Evolutionary conservation across 768 basidiomycete genomes (phyloP).

Genomic region (Dioszegia aurantiaca): DNA sequence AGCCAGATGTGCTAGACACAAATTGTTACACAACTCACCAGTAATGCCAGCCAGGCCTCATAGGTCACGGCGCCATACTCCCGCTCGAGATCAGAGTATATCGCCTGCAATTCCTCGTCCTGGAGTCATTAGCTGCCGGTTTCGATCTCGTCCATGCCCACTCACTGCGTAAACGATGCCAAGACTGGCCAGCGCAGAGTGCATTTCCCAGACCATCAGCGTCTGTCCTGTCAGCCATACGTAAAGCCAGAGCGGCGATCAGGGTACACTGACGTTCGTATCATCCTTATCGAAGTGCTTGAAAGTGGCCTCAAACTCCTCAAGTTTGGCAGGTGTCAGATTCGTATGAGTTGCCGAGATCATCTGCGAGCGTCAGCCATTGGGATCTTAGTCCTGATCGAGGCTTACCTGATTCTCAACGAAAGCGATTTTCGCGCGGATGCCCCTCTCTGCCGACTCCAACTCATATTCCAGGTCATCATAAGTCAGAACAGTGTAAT

Average conservation of each 20-base stretch:
- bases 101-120: constrained; percentile 83
- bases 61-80: constrained; percentile 87
- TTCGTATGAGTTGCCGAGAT: constrained; percentile 92
- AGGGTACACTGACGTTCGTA: constrained; percentile 59
- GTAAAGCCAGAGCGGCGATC: neutral
- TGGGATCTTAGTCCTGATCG: neutral
- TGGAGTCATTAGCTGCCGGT: too few species aligned
- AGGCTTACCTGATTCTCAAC: constrained; percentile 84
- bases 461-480: constrained; percentile 89
- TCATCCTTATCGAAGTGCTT: constrained; percentile 94
- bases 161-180: constrained; percentile 85
- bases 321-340: constrained; percentile 88
- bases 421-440: constrained; percentile 87
- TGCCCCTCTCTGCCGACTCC: constrained; percentile 71
- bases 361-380: constrained; percentile 61
- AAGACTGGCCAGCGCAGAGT: constrained; percentile 85
- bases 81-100: constrained; percentile 72
- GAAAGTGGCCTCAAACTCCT: constrained; percentile 89
- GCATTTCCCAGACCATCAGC: constrained; percentile 76
- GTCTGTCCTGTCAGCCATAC: constrained; percentile 53
- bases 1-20: neutral
- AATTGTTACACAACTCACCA: constrained; percentile 59
- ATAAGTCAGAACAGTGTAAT: constrained; percentile 83
- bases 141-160: neutral
- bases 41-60: constrained; percentile 88